phyloP scores from a whole-genome alignment of 2,329 filamentous ascomycete genomes.

The Achaetomium macrosporum region DNA sequence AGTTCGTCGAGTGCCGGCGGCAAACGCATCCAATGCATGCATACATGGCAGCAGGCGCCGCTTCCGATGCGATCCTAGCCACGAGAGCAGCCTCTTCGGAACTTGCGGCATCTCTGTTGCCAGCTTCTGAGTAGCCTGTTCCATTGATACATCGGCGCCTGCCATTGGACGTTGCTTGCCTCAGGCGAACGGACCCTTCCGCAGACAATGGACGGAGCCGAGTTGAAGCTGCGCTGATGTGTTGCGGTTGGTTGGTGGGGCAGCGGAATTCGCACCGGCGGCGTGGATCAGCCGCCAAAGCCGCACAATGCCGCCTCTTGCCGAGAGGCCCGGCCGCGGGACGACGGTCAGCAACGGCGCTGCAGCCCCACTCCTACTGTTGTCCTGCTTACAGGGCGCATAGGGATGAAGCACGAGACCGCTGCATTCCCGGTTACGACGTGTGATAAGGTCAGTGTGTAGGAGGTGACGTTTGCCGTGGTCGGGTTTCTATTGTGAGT shows the following conservation, averaged over 20 bases:
- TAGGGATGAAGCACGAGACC: conserved; percentile 13
- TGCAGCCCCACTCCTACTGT: neutral
- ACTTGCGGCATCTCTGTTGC: neutral
- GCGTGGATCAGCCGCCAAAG: conserved; percentile 20
- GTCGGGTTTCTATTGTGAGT: neutral
- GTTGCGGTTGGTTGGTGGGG: conserved; percentile 15
- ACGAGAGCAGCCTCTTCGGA: neutral
- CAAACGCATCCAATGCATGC: neutral
- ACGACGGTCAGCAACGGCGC: conserved; percentile 17
- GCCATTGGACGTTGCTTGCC: conserved; percentile 2
- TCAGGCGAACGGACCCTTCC: conserved; percentile 5
- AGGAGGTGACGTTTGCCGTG: neutral
- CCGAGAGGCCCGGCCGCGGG: conserved; percentile 22
- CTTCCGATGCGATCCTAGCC: neutral
- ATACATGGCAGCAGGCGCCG: neutral
- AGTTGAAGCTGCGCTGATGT: conserved; percentile 11
- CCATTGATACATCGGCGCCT: neutral
- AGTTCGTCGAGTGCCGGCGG: neutral
- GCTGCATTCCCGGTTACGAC: conserved; percentile 5
- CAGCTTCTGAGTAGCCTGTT: neutral
- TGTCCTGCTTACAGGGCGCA: neutral
- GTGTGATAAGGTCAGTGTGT: too few species aligned
- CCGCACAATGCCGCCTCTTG: conserved; percentile 30
- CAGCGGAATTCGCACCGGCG: conserved; percentile 24
- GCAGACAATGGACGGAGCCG: conserved; percentile 19